Percentiles rank a stretch among this genome's conserved stretches.
phyloP scores from a whole-genome alignment of 2,329 filamentous ascomycete genomes.

The Coniochaeta pulveracea region DNA sequence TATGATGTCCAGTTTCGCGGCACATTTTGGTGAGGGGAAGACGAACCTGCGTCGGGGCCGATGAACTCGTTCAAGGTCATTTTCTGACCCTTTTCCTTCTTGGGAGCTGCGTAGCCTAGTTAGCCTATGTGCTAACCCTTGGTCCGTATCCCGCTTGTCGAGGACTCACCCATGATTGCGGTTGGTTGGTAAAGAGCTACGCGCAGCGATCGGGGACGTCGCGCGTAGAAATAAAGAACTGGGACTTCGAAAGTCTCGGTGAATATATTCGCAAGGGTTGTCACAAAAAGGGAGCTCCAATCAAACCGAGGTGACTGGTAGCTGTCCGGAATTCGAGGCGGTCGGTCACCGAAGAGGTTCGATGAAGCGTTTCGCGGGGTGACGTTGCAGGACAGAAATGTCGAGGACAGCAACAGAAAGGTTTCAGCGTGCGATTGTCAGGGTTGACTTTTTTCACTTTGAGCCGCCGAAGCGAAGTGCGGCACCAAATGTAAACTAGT shows the following conservation, averaged over 20 bases:
- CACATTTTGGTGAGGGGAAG: constrained; percentile 11
- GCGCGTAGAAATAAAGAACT: constrained; percentile 14
- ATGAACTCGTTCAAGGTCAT: constrained; percentile 97
- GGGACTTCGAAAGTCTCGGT: constrained; percentile 9
- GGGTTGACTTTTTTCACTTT: constrained; percentile 4
- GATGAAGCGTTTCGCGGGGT: constrained; percentile 1
- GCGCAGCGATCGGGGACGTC: constrained; percentile 16
- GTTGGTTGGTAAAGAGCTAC: constrained; percentile 15
- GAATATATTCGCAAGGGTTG: background rate
- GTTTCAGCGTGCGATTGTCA: too few relatives aligned
- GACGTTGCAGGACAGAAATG: constrained; percentile 2
- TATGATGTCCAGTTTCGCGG: background rate
- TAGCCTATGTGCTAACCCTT: too few relatives aligned
- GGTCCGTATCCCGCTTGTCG: too few relatives aligned
- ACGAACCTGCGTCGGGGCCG: constrained; percentile 60
- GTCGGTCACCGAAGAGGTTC: background rate
- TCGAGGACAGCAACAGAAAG: too few relatives aligned
- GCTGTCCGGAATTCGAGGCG: background rate
- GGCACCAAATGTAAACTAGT: background rate
- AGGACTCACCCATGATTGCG: constrained; percentile 22
- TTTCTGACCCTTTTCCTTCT: constrained; percentile 90
- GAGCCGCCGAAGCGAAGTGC: constrained; percentile 1
- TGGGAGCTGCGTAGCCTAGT: constrained; percentile 82
- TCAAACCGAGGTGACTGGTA: constrained; percentile 3
- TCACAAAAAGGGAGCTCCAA: constrained; percentile 1